These are phyloP conservation scores for Truncatella angustata DNA, from an alignment of 2,329 filamentous ascomycete species.

Conservation along the genomic window DNA sequence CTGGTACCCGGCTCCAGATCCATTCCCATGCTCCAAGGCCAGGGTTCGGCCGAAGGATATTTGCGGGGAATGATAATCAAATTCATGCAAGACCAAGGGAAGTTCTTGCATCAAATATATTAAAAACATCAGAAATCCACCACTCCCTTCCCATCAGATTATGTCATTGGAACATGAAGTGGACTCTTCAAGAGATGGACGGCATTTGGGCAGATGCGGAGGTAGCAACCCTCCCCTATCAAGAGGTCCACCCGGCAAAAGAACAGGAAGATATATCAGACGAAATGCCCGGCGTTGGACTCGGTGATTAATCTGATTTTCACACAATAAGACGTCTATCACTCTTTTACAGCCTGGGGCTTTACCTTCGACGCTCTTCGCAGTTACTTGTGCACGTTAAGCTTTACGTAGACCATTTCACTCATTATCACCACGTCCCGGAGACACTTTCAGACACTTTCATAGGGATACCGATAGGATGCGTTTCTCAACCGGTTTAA, in stretches of 20 bases:
- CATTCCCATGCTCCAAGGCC: neutral
- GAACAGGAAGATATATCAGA: slow-evolving; percentile 2
- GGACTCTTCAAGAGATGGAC: neutral
- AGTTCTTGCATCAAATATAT: neutral
- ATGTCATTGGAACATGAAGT: neutral
- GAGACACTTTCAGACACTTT: neutral
- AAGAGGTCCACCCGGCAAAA: neutral
- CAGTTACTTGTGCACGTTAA: neutral
- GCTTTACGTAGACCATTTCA: neutral
- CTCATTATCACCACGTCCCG: slow-evolving; percentile 1
- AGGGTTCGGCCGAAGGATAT: neutral
- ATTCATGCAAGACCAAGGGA: neutral
- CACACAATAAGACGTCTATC: slow-evolving; percentile 1
- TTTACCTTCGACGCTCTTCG: neutral
- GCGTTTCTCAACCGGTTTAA: slow-evolving; percentile 5
- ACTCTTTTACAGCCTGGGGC: slow-evolving; percentile 7
- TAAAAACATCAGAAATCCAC: neutral
- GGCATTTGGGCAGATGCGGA: too few relatives aligned
- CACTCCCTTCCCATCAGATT: neutral
- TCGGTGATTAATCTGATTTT: neutral
- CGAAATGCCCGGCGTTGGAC: neutral
- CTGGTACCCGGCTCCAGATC: neutral
- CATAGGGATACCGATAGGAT: neutral
- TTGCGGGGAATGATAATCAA: neutral
- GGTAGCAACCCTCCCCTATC: too few relatives aligned